A percentile compares a stretch with the other conserved stretches of the same genome.
Evolutionary conservation across 2,329 filamentous ascomycete genomes (phyloP).

Genomic region (Diaporthe ampelina): DNA sequence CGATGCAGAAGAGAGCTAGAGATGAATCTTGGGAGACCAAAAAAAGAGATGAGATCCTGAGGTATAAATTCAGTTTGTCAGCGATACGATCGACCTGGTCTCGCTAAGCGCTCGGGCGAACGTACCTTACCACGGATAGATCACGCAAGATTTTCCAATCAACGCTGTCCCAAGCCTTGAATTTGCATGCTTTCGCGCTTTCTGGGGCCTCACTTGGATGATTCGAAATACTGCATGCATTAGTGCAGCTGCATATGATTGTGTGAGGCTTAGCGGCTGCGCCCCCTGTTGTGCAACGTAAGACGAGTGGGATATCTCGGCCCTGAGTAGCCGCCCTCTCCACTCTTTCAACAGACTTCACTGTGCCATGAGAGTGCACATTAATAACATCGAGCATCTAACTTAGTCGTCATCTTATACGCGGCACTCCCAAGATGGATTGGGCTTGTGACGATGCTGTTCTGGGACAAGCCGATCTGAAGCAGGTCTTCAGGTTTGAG

Average conservation of each 20-base stretch:
- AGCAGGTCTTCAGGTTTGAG: slow-evolving; percentile 28
- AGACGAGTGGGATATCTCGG: neutral
- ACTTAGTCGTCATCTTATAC: neutral
- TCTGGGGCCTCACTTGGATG: neutral
- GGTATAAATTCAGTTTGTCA: no score
- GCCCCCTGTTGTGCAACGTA: slow-evolving; percentile 18
- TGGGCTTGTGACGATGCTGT: slow-evolving; percentile 22
- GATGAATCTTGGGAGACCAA: no score
- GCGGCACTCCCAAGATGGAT: neutral
- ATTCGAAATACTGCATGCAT: slow-evolving; percentile 16
- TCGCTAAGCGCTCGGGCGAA: no score
- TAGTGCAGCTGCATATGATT: neutral
- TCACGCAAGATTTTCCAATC: no score
- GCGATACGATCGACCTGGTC: no score
- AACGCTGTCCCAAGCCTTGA: no score
- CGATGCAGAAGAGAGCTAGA: no score
- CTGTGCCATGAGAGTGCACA: neutral
- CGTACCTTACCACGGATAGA: no score
- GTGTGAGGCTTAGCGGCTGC: slow-evolving; percentile 13
- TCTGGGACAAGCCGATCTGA: slow-evolving; percentile 8
- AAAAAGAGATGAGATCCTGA: no score
- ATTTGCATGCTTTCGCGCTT: neutral
- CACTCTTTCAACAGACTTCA: neutral
- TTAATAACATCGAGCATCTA: neutral
- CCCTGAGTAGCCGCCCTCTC: neutral